These are phyloP conservation scores for Crotalaria pallida DNA, from an alignment of 306 rosid genomes.

Conservation along the genomic window DNA sequence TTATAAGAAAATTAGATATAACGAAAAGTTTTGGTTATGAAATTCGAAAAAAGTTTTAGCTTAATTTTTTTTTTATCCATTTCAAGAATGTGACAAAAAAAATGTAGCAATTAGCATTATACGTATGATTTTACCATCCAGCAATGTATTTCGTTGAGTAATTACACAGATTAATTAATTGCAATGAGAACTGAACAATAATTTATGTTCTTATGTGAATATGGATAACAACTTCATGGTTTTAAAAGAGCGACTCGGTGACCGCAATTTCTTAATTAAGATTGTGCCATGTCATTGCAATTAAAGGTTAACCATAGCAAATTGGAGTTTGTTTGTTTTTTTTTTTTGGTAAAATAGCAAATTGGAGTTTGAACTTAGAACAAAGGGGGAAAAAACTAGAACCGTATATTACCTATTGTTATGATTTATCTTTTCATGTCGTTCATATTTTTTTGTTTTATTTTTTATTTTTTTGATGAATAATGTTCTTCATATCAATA, in stretches of 20 bases:
- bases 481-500: background rate
- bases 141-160: background rate
- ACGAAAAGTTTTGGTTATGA: too few relatives aligned
- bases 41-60: background rate
- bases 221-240: background rate
- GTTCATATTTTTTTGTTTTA: too few relatives aligned
- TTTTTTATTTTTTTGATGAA: too few relatives aligned
- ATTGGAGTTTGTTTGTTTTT: too few relatives aligned
- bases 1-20: background rate
- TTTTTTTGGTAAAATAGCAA: too few relatives aligned
- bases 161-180: background rate
- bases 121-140: background rate
- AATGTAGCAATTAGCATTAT: background rate
- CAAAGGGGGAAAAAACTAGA: background rate
- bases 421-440: background rate
- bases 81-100: background rate
- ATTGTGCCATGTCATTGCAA: too few relatives aligned
- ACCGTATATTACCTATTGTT: background rate
- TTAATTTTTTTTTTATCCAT: background rate
- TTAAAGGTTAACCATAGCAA: background rate
- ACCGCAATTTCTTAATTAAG: background rate
- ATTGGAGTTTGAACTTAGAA: background rate
- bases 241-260: background rate
- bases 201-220: background rate
- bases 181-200: background rate